Conservation (phyloP, 306 rosid species). For the Cucumis melo region DNA sequence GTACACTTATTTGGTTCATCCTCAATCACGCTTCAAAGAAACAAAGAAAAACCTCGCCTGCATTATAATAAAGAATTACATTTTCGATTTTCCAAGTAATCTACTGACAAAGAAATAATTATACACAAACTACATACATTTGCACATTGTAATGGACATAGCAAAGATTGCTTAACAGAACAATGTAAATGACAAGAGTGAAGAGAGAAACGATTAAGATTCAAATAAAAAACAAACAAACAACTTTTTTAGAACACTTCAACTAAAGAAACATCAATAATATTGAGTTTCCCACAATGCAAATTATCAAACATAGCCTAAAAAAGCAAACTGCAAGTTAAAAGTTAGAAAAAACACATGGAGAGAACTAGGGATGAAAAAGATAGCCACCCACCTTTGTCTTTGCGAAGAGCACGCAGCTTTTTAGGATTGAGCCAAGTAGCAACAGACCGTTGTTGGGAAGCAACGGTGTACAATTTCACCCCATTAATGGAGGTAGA, state of each 20-base stretch:
- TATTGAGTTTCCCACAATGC: background rate
- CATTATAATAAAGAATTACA: background rate
- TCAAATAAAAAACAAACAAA: background rate
- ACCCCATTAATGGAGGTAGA: slow-evolving; percentile 65
- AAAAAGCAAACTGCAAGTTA: too few species aligned
- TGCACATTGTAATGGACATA: background rate
- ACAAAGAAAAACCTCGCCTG: background rate
- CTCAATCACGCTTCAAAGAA: background rate
- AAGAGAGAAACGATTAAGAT: background rate
- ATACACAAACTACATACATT: background rate
- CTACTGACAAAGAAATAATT: background rate
- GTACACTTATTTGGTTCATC: background rate
- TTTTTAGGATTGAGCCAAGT: slow-evolving; percentile 65
- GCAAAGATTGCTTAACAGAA: background rate
- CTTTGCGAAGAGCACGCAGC: slow-evolving; percentile 43
- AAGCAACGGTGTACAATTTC: slow-evolving; percentile 54
- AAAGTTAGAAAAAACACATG: background rate
- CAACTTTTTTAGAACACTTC: background rate
- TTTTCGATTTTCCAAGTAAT: background rate
- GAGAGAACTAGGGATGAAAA: background rate
- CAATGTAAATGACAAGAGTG: background rate
- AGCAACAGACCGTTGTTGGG: slow-evolving; percentile 69
- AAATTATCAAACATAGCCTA: background rate
- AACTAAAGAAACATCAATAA: background rate
- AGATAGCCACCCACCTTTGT: slow-evolving; percentile 38